Percentiles rank a stretch among this genome's conserved stretches.
Conservation (phyloP, 2,329 filamentous ascomycete species). For the Sporothrix dimorphospora region DNA sequence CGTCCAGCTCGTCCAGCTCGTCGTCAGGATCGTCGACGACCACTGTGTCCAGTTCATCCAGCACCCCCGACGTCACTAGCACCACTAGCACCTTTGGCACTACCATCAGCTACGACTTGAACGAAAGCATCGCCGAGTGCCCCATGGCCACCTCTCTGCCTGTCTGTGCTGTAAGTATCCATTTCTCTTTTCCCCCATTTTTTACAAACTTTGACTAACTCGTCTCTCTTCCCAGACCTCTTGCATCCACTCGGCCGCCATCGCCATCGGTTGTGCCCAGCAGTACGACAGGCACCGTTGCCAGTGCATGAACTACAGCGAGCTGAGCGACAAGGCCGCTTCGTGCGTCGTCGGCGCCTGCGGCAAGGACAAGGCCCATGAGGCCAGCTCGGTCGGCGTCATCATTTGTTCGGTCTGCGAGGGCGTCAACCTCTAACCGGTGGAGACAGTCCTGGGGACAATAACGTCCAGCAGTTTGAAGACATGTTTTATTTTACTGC, state of each 20-base stretch:
- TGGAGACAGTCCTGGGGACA: neutral
- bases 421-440: neutral
- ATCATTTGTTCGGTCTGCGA: conserved; percentile 9
- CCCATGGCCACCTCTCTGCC: conserved; percentile 3
- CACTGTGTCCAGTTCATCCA: neutral
- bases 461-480: neutral
- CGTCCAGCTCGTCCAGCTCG: neutral
- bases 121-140: conserved; percentile 9
- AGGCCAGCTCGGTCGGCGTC: neutral
- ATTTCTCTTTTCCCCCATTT: neutral
- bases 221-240: neutral
- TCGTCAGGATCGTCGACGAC: neutral
- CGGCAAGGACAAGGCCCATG: neutral
- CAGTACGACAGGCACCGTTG: neutral
- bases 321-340: neutral
- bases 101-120: neutral
- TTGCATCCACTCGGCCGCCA: conserved; percentile 7
- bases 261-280: conserved; percentile 1
- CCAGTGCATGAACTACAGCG: neutral
- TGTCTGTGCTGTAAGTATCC: neutral
- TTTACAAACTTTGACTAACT: neutral
- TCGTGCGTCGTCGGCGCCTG: neutral
- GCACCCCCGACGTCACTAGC: neutral
- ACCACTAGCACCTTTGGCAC: neutral
- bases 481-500: neutral